Evolutionary conservation across 495 filamentous ascomycete genomes (phyloP).

Genomic region (Xylona heveae): DNA sequence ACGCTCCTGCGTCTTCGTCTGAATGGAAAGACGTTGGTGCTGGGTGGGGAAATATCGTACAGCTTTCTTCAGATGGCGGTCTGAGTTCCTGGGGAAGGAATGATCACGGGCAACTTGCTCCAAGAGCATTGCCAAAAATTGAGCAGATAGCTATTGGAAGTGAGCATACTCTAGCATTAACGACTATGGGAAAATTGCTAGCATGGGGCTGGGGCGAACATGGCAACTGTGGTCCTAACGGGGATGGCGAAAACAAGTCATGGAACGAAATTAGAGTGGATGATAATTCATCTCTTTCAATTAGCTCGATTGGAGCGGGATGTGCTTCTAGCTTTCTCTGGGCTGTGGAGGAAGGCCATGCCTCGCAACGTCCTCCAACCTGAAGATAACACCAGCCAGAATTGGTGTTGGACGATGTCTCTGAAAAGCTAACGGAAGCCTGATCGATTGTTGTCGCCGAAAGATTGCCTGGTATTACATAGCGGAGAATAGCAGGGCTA

Average conservation of each 20-base stretch:
- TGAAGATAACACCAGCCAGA: no score
- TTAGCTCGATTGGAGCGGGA: slow-evolving; percentile 40
- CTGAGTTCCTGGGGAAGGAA: slow-evolving; percentile 54
- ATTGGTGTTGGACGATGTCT: no score
- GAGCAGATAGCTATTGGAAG: slow-evolving; percentile 54
- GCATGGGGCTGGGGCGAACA: slow-evolving; percentile 96
- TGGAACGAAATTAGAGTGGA: slow-evolving; percentile 38
- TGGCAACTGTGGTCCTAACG: slow-evolving; percentile 71
- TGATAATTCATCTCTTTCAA: slow-evolving; percentile 3
- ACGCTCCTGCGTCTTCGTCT: slow-evolving; percentile 11
- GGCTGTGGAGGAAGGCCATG: no score
- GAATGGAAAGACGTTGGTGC: slow-evolving; percentile 41
- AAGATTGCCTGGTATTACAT: no score
- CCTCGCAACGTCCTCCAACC: no score
- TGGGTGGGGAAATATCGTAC: slow-evolving; percentile 66
- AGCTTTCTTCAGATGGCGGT: slow-evolving; percentile 31
- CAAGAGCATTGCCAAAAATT: slow-evolving; percentile 26
- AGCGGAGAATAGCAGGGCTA: no score
- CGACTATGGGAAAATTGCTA: slow-evolving; percentile 34
- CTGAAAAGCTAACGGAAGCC: no score
- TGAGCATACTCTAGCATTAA: slow-evolving; percentile 60
- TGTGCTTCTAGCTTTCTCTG: slow-evolving; percentile 80
- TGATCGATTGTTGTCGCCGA: no score
- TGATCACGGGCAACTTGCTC: slow-evolving; percentile 66
- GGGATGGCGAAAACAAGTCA: slow-evolving; percentile 39